Conservation (phyloP, 139 green algal genomes). For the Penium margaritaceum region DNA sequence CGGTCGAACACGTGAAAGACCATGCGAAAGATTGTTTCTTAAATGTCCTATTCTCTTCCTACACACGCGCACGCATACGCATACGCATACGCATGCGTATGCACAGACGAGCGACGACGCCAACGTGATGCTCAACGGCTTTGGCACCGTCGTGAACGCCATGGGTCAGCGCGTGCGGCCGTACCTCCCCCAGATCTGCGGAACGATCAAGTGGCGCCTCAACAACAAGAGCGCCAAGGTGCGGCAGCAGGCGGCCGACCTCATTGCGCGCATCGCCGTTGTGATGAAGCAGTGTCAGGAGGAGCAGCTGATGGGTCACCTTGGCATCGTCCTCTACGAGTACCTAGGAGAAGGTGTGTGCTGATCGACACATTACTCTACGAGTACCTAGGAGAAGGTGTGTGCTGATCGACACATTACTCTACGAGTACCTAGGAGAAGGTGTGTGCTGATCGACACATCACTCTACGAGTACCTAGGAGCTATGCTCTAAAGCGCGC, state of each 20-base stretch:
- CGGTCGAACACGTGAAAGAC: no score
- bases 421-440: no score
- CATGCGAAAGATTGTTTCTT: no score
- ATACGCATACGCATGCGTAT: neutral
- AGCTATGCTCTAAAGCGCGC: no score
- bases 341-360: conserved; percentile 44
- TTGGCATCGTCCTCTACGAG: conserved; percentile 71
- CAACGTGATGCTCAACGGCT: conserved; percentile 90
- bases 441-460: no score
- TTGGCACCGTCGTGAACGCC: conserved; percentile 89
- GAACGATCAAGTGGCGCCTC: conserved; percentile 98
- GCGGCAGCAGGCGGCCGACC: conserved; percentile 91
- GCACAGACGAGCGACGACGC: conserved; percentile 45
- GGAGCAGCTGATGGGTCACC: conserved; percentile 90
- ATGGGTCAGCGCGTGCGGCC: conserved; percentile 84
- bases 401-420: no score
- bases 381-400: conserved; percentile 47
- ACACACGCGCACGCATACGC: neutral
- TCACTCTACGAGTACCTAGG: no score
- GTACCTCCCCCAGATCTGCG: conserved; percentile 93
- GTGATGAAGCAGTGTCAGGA: conserved; percentile 93
- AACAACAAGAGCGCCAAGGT: conserved; percentile 97
- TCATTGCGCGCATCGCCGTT: conserved; percentile 84
- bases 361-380: no score
- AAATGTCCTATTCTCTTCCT: no score